Evolutionary conservation across 2,329 filamentous ascomycete species (phyloP), one percentile per base, ranked within the genome.

Genomic region (Fusarium equiseti): DNA sequence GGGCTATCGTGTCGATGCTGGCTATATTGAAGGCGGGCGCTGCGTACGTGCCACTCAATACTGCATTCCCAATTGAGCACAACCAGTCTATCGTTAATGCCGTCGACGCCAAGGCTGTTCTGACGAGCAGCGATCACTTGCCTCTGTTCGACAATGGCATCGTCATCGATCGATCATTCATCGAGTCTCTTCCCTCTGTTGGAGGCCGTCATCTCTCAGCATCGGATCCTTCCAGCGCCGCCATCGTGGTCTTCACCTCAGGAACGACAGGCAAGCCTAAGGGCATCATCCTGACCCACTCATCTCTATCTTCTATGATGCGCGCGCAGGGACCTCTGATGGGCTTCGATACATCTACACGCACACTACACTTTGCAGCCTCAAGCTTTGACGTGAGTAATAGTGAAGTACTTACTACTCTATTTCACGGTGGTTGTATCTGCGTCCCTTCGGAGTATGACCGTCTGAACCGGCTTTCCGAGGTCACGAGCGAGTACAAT

Each of bases 381-480:
- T 26, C 51, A 43, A 54, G 51, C 51, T 54, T 54, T 6, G 52
- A 55, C 32, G 52, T 55, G 20, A 55, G 42, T 31, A 45, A 44
- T 31, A 31, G 38, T 35, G 52, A 55, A 55, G 42, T 55, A 27
- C 26, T 55, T 46, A 55, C 52, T 18, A 55, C 52, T 18, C 52
- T 55, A 8, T 55, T 27, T 22, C 52, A 55, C 29, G 52, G 52
- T 38, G 52, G 52, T 32, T 55, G 52, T 29, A 29, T 46, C 16
- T 55, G 52, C 31, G 42, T 55, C 32, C 52, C 52, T 55, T 55
- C 52, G 24, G 52, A 55, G 42, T 74, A 79, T 13, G 77, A 81
- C 32, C 78, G 82, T 6, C 73, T 81, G 59, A 80, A 81, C 70
- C 44, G 73, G 79, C 58, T 66, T 83, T 42, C 58, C 56, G 26